These are phyloP conservation scores for Fusarium miscanthi DNA, from an alignment of 2,329 filamentous ascomycete genomes.

Conservation along the genomic window DNA sequence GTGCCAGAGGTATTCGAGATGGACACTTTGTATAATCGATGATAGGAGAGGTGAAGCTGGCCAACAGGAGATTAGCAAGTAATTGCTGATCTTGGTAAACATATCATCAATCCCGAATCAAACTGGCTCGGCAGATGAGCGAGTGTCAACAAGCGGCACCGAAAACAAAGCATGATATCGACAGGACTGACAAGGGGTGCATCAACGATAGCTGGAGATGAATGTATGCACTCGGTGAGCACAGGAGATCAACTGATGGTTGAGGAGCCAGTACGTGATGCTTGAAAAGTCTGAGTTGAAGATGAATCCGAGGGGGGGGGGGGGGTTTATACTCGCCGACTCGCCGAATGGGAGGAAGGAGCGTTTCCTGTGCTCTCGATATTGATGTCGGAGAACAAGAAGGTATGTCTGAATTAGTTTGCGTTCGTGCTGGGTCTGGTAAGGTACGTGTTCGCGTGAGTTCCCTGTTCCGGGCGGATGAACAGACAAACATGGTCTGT, in stretches of 20 bases:
- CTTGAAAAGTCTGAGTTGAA: background rate
- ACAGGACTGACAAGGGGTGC: background rate
- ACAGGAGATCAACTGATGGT: rapidly evolving
- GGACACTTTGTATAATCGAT: background rate
- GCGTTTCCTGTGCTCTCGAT: no score
- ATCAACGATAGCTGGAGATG: background rate
- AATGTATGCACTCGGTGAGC: rapidly evolving
- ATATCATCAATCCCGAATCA: background rate
- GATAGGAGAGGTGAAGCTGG: rapidly evolving
- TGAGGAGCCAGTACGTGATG: background rate
- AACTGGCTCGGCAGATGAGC: background rate
- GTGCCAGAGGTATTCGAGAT: background rate
- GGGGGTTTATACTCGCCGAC: no score
- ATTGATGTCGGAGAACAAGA: no score
- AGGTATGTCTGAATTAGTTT: no score
- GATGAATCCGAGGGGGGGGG: no score
- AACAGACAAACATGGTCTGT: no score
- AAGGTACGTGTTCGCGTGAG: no score
- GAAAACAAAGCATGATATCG: rapidly evolving
- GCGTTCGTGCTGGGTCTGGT: no score
- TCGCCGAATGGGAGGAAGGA: no score
- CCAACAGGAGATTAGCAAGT: background rate
- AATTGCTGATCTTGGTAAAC: background rate
- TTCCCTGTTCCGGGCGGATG: no score
- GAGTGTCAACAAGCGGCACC: background rate